A percentile compares a stretch with the other conserved stretches of the same genome.
Conservation (phyloP, 495 filamentous ascomycete genomes). For the Bathelium albidoporum region DNA sequence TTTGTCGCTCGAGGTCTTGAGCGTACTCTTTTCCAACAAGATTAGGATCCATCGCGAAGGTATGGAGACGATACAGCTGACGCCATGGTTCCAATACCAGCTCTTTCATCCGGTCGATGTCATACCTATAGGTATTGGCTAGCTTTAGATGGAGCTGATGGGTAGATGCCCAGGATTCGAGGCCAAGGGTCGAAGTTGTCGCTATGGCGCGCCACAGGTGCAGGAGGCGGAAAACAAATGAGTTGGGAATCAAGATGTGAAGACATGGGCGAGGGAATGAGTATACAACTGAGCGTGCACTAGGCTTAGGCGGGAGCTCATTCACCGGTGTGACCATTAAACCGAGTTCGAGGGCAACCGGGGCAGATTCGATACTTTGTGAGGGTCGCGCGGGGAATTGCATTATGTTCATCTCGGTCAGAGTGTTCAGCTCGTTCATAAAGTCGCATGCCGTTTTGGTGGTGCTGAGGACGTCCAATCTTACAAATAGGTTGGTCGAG, state of each 20-base stretch:
- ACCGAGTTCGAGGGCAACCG: no score
- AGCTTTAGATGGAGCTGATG: not conserved
- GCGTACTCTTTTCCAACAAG: not conserved
- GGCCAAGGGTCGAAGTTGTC: not conserved
- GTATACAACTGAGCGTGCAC: no score
- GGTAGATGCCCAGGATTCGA: not conserved
- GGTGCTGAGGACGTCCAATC: not conserved
- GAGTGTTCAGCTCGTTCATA: no score
- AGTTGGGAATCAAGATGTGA: no score
- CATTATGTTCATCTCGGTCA: no score
- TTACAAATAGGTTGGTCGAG: not conserved
- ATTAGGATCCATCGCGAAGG: not conserved
- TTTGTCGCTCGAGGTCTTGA: no score
- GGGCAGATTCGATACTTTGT: no score
- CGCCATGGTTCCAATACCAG: not conserved
- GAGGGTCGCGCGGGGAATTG: no score
- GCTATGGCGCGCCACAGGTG: not conserved
- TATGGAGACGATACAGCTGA: not conserved
- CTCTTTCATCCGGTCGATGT: not conserved
- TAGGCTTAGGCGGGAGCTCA: no score
- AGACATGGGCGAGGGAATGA: no score
- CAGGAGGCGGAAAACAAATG: no score
- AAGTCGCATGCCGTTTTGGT: not conserved
- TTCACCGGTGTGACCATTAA: no score
- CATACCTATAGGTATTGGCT: not conserved